These are phyloP conservation scores for Volvariella volvacea DNA, from an alignment of 1,284 basidiomycete genomes.

Conservation along the genomic window DNA sequence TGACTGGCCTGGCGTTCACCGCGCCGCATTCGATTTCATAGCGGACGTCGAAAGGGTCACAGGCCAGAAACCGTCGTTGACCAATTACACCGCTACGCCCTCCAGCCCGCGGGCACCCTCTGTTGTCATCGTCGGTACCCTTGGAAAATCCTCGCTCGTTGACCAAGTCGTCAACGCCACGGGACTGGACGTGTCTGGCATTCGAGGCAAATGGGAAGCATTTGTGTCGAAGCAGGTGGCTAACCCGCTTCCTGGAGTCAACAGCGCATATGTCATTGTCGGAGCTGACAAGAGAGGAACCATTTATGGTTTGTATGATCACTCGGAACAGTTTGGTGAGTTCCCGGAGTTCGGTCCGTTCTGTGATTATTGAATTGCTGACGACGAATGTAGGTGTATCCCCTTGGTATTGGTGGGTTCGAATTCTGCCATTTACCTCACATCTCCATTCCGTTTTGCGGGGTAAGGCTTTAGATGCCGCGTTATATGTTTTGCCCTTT, in stretches of 20 bases:
- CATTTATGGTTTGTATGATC: constrained; percentile 64
- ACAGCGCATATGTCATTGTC: constrained; percentile 57
- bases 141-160: constrained; percentile 56
- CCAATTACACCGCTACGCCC: constrained; percentile 39
- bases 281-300: constrained; percentile 64
- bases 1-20: constrained; percentile 62
- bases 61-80: constrained; percentile 38
- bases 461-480: not conserved
- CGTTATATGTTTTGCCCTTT: no score
- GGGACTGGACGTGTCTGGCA: constrained; percentile 45
- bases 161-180: constrained; percentile 46
- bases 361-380: no score
- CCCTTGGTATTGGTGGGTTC: constrained; percentile 57
- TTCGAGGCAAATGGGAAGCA: constrained; percentile 61
- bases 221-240: constrained; percentile 47
- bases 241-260: constrained; percentile 51
- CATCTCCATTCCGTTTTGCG: not conserved
- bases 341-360: no score
- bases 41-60: constrained; percentile 58
- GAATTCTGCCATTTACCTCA: not conserved
- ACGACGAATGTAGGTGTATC: constrained; percentile 39
- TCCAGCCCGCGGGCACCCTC: not conserved
- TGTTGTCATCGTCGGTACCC: constrained; percentile 56
- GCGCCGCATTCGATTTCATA: constrained; percentile 54
- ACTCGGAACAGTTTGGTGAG: constrained; percentile 65